These are phyloP conservation scores for Scedosporium apiospermum DNA, from an alignment of 2,329 filamentous ascomycete species.

Conservation along the genomic window DNA sequence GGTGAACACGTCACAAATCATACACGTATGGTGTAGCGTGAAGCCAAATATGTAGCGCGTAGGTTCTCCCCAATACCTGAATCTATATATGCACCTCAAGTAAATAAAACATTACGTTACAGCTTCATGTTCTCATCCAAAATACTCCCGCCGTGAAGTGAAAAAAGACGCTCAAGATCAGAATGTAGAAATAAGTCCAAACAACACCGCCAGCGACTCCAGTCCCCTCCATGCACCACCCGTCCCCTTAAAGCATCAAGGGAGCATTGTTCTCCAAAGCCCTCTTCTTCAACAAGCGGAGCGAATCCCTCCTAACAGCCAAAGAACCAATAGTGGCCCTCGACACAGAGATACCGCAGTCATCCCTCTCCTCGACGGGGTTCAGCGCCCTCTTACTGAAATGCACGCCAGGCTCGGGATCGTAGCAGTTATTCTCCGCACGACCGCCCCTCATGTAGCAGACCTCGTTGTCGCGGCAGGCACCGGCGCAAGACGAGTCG, in stretches of 20 bases:
- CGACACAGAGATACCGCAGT: conserved; percentile 16
- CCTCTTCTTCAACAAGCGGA: conserved; percentile 6
- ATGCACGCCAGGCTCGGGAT: conserved; percentile 23
- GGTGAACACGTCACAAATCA: too few relatives aligned
- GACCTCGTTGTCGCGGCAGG: conserved; percentile 35
- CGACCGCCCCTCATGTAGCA: conserved; percentile 43
- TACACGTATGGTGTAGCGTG: too few relatives aligned
- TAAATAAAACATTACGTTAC: background rate
- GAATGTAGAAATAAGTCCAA: background rate
- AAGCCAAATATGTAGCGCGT: too few relatives aligned
- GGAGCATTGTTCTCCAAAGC: background rate
- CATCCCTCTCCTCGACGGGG: conserved; percentile 8
- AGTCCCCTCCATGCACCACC: background rate
- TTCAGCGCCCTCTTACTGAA: conserved; percentile 20
- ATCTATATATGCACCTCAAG: background rate
- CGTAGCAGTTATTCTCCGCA: conserved; percentile 41
- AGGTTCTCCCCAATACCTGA: background rate
- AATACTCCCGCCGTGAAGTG: background rate
- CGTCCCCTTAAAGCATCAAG: background rate
- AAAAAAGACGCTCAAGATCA: background rate
- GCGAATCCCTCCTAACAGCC: conserved; percentile 3
- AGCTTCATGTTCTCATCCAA: background rate
- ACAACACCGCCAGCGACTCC: background rate
- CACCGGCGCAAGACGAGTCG: conserved; percentile 24
- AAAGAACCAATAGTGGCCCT: conserved; percentile 13